Base-by-base conservation (phyloP, 1,139 yeast species). In the Cylindricascospora bacillispora region DNA sequence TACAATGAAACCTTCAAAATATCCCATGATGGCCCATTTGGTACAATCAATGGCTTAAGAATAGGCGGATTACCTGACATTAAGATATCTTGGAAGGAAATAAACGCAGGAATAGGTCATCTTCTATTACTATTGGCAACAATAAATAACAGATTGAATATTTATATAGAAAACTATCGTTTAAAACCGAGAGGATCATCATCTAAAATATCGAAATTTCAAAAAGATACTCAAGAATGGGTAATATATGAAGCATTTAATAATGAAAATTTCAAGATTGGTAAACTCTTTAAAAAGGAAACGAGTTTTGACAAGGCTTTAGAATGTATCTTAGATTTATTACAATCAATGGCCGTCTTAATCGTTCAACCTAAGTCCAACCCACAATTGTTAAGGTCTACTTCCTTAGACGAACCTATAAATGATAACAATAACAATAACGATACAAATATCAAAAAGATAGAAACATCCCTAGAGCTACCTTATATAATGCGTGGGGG, bases 61-160 rank as follows among this genome's bases (percentile, higher is more conserved):
- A 53, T 89, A 10, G 98, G 97, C 1, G 58, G 72, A 15, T 49
- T 71, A 27, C 68, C 68, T 26, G 67, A 63, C 1, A 59, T 63
- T 35, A 67, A 61, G 31, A 72, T 86, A 0, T 80, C 92, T 3
- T 85, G 95, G 93, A 73, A 82, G 30, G 98, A 89, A 45, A 74
- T 85, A 24, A 89, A 86, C 49, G 92, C 93, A 1, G 97, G 94
- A 0, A 59, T 89, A 52, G 98, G 98, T 0, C 94, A 86, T 44
- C 60, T 86, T 2, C 68, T 82, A 3, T 54, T 85, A 13, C 55
- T 86, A 14, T 52, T 86, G 24, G 66, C 76, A 0, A 81, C 92
- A 4, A 63, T 86, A 4, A 57, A 70, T 3, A 63, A 69, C 16
- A 61, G 78, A 34, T 60, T 85, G 23, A 62, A 70, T 12, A 54